phyloP scores from a whole-genome alignment of 1,284 basidiomycete genomes.

The Pyrrhoderma noxium region DNA sequence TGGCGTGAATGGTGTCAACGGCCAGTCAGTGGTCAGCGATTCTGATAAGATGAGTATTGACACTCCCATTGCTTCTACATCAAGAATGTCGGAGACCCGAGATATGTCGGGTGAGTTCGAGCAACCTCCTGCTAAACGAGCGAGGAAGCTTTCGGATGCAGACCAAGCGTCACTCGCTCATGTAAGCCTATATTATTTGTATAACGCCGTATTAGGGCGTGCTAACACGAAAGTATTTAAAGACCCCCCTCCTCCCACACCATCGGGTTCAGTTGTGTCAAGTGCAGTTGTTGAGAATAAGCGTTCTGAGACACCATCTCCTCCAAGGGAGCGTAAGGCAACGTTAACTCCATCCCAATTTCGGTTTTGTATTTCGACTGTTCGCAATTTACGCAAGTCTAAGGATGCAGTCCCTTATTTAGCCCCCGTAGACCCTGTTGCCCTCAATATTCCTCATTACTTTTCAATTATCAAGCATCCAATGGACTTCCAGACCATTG shows the following conservation, averaged over 20 bases:
- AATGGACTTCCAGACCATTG: conserved; percentile 95
- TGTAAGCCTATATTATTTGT: conserved; percentile 44
- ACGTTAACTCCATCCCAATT: conserved; percentile 61
- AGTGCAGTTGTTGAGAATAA: conserved; percentile 21
- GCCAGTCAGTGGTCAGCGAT: not conserved
- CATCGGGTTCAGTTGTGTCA: conserved; percentile 9
- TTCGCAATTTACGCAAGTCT: conserved; percentile 82
- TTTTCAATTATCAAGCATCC: conserved; percentile 80
- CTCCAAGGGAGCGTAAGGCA: conserved; percentile 26
- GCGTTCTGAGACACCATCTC: conserved; percentile 30
- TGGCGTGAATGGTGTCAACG: conserved; percentile 6
- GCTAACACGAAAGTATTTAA: conserved; percentile 43
- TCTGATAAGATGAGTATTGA: conserved; percentile 11
- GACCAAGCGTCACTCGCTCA: conserved; percentile 49
- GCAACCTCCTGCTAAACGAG: conserved; percentile 66
- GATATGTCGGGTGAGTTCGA: conserved; percentile 38
- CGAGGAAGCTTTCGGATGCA: conserved; percentile 46
- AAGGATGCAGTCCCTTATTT: conserved; percentile 83
- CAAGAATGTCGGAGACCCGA: conserved; percentile 6
- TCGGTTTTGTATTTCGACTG: conserved; percentile 73
- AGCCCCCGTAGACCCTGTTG: conserved; percentile 86
- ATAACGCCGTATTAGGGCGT: conserved; percentile 45
- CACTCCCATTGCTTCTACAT: conserved; percentile 9
- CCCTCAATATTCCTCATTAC: conserved; percentile 90
- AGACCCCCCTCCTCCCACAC: conserved; percentile 57